Conservation (phyloP, 2,329 filamentous ascomycete genomes). For the Didymosphaeria variabile region DNA sequence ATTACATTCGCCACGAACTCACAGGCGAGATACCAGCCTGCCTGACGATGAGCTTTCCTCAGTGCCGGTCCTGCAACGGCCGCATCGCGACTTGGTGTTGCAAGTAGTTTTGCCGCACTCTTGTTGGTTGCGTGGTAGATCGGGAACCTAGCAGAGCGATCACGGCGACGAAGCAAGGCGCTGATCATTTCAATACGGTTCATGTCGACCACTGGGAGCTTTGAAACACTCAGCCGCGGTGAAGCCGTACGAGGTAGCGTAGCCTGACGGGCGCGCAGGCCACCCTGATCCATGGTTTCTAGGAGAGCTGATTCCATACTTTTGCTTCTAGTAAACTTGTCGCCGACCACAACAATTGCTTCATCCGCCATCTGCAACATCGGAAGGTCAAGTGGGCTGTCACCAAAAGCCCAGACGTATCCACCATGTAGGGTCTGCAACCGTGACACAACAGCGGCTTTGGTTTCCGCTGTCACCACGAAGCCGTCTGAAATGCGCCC, state of each 20-base stretch:
- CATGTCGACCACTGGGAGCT: conserved; percentile 56
- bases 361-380: conserved; percentile 66
- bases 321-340: conserved; percentile 57
- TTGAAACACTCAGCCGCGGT: conserved; percentile 34
- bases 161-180: conserved; percentile 29
- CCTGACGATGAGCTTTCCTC: conserved; percentile 58
- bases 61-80: conserved; percentile 56
- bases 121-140: conserved; percentile 57
- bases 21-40: conserved; percentile 64
- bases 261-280: conserved; percentile 48
- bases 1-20: conserved; percentile 59
- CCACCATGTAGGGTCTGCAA: conserved; percentile 41
- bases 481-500: conserved; percentile 58
- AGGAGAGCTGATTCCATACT: conserved; percentile 60
- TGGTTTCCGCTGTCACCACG: conserved; percentile 62
- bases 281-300: conserved; percentile 51
- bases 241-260: not conserved
- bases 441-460: conserved; percentile 57
- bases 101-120: conserved; percentile 60
- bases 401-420: conserved; percentile 67
- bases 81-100: conserved; percentile 63
- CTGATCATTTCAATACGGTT: conserved; percentile 24
- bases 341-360: conserved; percentile 65
- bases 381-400: conserved; percentile 65
- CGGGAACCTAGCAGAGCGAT: not conserved